Evolutionary conservation across 306 rosid genomes (phyloP).

Genomic region (Cyclanthera cordifolia): DNA sequence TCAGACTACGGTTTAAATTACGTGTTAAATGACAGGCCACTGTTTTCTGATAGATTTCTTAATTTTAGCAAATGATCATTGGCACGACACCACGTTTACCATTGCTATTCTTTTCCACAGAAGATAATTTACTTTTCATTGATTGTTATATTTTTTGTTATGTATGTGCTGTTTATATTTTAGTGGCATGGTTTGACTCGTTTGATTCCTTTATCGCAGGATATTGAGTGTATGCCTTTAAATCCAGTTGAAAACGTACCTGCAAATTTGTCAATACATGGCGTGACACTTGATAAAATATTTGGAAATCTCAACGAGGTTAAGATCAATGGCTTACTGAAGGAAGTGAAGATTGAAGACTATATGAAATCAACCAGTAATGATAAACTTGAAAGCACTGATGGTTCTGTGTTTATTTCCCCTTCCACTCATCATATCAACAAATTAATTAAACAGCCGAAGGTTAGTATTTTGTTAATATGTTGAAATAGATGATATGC

Average conservation of each 20-base stretch:
- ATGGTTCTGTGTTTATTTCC: slow-evolving; percentile 23
- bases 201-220: slow-evolving; percentile 53
- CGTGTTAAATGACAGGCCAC: background rate
- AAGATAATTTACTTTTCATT: background rate
- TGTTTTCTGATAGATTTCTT: background rate
- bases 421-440: slow-evolving; percentile 34
- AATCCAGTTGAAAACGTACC: slow-evolving; percentile 69
- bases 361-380: slow-evolving; percentile 25
- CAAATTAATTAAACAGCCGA: slow-evolving; percentile 40
- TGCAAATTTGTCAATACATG: slow-evolving; percentile 42
- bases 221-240: slow-evolving; percentile 89
- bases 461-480: slow-evolving; percentile 24
- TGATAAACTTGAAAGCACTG: slow-evolving; percentile 32
- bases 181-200: slow-evolving; percentile 19
- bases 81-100: background rate
- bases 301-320: slow-evolving; percentile 38
- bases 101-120: background rate
- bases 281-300: slow-evolving; percentile 23
- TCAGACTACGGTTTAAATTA: background rate
- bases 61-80: background rate
- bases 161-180: background rate
- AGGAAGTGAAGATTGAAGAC: slow-evolving; percentile 39
- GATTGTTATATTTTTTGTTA: background rate
- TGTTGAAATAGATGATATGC: background rate
- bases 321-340: slow-evolving; percentile 33